Base-by-base conservation (phyloP, 1,284 basidiomycete genomes). In the Pisolithus thermaeus region DNA sequence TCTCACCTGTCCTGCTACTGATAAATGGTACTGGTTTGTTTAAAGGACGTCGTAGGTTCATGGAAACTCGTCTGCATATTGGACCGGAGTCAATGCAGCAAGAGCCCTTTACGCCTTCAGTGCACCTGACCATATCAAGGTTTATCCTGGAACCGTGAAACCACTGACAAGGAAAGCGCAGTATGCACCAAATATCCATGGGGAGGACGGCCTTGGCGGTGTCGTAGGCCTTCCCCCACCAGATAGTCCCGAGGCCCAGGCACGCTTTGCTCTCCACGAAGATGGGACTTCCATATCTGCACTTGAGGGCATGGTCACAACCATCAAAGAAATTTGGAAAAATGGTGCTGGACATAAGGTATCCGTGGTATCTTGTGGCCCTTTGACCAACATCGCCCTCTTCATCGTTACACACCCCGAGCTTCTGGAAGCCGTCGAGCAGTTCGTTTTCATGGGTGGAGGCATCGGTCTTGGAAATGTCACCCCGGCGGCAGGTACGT, bases 381-480 rank as follows among this genome's bases (percentile, higher is more conserved):
- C 90, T 3, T 81, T 90, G 80, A 92, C 90, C n/a, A 93, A 93
- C 58, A 74, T 89, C 36, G 90, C 87, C 0, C 69, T 91, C 2
- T 90, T 92, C 61, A 74, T 87, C 18, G 78, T 77, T 53, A 77
- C 81, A 1, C 86, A 86, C 65, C 80, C 86, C 0, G 80, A 89
- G 39, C 70, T 93, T 7, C 61, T 90, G n/a, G 73, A 73, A 2
- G 83, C 76, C 8, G 71, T 92, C 4, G 83, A 87, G 54, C 79
- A 89, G 58, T 80, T 92, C 52, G 85, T 91, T 4, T 89, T 91
- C 61, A 92, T 93, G 90, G 90, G 91, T n/a, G 90, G 90, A 37
- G 87, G 81, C 1, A 81, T 90, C n/a, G 90, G 90, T 4, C 62
- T 88, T 12, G 90, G 90, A 0, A 92, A 92, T 61, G 72, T 83